Conservation (phyloP, 805 yeast genomes). For the Lipomyces sp. region DNA sequence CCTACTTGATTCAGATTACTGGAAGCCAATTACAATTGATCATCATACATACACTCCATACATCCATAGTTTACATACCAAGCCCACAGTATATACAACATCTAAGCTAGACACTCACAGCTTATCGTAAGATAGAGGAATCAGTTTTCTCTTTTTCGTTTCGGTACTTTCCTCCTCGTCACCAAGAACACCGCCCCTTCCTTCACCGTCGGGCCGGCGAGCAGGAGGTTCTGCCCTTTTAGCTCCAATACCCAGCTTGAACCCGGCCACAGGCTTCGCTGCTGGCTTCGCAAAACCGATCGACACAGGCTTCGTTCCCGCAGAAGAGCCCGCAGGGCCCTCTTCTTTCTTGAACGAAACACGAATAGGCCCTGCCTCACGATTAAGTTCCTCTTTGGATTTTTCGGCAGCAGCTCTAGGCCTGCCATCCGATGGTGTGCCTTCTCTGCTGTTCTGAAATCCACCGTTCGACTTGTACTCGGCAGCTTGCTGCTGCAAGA, state of each 20-base stretch:
- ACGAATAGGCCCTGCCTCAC: slow-evolving; percentile 11
- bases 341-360: slow-evolving; percentile 17
- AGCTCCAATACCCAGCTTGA: slow-evolving; percentile 13
- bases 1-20: no score
- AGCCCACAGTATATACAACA: no score
- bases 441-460: not conserved
- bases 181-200: slow-evolving; percentile 2
- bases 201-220: not conserved
- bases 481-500: slow-evolving; percentile 13
- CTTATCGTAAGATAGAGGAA: slow-evolving; percentile 27
- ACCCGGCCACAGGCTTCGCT: slow-evolving; percentile 2
- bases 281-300: slow-evolving; percentile 14
- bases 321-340: not conserved
- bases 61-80: no score
- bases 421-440: not conserved
- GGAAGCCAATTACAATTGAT: no score
- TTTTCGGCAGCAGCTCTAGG: not conserved
- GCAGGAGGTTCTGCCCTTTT: not conserved
- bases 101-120: no score
- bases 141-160: slow-evolving; percentile 18
- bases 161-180: slow-evolving; percentile 19
- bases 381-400: slow-evolving; percentile 12
- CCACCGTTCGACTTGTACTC: no score
- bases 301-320: slow-evolving; percentile 16
- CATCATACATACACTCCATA: no score